Base-by-base conservation (phyloP, 306 rosid species). In the Vigna nakashimae region DNA sequence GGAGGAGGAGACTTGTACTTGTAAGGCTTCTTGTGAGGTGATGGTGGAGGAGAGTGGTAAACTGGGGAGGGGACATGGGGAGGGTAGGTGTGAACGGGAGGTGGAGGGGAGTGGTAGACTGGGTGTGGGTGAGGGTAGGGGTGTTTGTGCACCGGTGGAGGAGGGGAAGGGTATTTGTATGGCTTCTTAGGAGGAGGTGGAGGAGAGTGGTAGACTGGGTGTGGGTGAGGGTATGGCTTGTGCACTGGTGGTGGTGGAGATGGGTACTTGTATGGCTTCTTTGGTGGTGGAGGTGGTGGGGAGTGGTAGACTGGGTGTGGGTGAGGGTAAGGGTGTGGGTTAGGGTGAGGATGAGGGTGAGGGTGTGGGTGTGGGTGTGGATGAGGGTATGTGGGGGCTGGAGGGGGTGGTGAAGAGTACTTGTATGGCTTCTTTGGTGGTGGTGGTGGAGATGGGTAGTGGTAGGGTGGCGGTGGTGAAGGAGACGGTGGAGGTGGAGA, bases 1-100 rank as follows among this genome's bases (percentile, higher is more conserved):
- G 96, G 95, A 82, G 95, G 76, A 36, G 75, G 75, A 30, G 75
- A 71, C 4, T 53, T 7, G 75, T 71, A 71, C 34, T 51, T 10
- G 12, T 69, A 69, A 32, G 75, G 75, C 48, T 70, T 72, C 71
- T 65, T 65, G 56, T 67, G 14, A 0, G 74, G 74, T 13, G 79
- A 71, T 11, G 80, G 80, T 6, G 79, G 79, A 9, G 79, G 79
- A 10, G 80, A 71, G 65, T 76, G 69, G 65, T 75, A 53, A 10
- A 65, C 57, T 24, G 80, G 80, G 56, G 56, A 15, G 16, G 80
- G 80, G 11, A 63, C 60, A 46, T 45, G 71, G 12, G 63, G 50
- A n/a, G 76, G 75, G 60, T 26, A 77, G 0, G 51, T 51, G 65
- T 76, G 57, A 4, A 75, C 79, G 7, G 79, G 79, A 11, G 79